Evolutionary conservation across 2,329 filamentous ascomycete genomes (phyloP), one percentile per base, ranked within the genome.

Genomic region (Cercospora sp.): DNA sequence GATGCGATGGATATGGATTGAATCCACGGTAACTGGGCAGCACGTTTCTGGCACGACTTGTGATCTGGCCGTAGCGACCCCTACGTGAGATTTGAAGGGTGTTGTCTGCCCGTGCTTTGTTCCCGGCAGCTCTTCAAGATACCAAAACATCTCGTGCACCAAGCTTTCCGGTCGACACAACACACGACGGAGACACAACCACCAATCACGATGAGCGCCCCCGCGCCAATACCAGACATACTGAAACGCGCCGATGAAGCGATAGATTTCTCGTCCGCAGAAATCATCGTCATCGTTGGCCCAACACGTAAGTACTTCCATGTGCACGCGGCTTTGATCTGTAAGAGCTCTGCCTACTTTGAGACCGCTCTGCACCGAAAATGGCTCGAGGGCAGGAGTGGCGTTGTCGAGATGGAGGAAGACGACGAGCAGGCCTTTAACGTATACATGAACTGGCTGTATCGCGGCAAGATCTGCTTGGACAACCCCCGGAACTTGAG

Each of bases 1-100:
- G 89, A 91, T 76, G 88, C 85, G 13, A 92, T 91, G 90, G 89
- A 91, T 63, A 79, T 91, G 74, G 89, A 71, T 28, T 78, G 68
- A 72, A n/a, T 10, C 8, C 2, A 31, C n/a, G 10, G 53, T 16
- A 12, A 10, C 26, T 9, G 28, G 16, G 8, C 13, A 40, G 28
- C n/a, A 20, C 16, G 16, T 18, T 20, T 18, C 48, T 58, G 55
- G n/a, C 28, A 33, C 55, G 31, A 33, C 10, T 1, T 58, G 28
- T 20, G 55, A 36, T 18, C 55, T 23, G 18, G 3, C 18, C 13
- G 10, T 16, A 5, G 16, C 28, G 8, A 33, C n/a, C 13, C 6
- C 31, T 58, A 3, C 55, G 28, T 18, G 28, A 58, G 55, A 18
- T 53, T 23, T 53, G 48, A 28, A 53, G 42, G n/a, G 1, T 10